phyloP scores from a whole-genome alignment of 179 eudicot species.

The Dionaea muscipula region DNA sequence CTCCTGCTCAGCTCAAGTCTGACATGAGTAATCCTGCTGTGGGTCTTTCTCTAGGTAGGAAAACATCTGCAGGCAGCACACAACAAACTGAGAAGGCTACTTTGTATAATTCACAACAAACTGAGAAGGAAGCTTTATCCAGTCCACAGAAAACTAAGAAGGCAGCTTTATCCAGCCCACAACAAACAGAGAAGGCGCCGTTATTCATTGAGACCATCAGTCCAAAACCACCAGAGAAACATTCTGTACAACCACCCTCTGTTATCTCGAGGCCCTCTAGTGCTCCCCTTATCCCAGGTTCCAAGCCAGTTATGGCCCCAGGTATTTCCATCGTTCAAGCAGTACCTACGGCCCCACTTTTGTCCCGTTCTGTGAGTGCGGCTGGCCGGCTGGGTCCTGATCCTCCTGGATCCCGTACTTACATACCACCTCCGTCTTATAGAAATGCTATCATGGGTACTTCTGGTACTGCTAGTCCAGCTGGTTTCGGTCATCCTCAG shows the following conservation, averaged over 20 bases:
- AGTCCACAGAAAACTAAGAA: no score
- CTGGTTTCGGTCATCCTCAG: conserved; percentile 20
- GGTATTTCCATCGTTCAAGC: conserved; percentile 47
- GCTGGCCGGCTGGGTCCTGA: conserved; percentile 73
- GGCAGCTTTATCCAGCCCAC: no score
- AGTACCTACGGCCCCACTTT: conserved; percentile 23
- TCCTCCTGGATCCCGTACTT: conserved; percentile 32
- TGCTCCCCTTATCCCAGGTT: conserved; percentile 50
- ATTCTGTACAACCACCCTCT: conserved; percentile 24
- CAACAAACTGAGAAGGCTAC: conserved; percentile 7
- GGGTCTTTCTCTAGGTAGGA: conserved; percentile 22
- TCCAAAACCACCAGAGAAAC: conserved; percentile 37
- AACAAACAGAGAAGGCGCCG: background rate
- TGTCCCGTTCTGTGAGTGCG: conserved; percentile 68
- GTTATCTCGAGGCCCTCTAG: conserved; percentile 66
- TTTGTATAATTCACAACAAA: no score
- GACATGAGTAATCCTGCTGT: conserved; percentile 13
- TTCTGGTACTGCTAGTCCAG: conserved; percentile 23
- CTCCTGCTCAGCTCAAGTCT: conserved; percentile 18
- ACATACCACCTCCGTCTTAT: conserved; percentile 57
- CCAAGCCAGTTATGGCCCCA: conserved; percentile 30
- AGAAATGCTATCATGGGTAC: conserved; percentile 62
- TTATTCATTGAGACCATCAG: conserved; percentile 17
- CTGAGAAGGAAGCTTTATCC: no score
- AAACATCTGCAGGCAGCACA: conserved; percentile 23